These are phyloP conservation scores for Akebia trifoliata DNA, from an alignment of 164 flowering plant species.

Conservation along the genomic window DNA sequence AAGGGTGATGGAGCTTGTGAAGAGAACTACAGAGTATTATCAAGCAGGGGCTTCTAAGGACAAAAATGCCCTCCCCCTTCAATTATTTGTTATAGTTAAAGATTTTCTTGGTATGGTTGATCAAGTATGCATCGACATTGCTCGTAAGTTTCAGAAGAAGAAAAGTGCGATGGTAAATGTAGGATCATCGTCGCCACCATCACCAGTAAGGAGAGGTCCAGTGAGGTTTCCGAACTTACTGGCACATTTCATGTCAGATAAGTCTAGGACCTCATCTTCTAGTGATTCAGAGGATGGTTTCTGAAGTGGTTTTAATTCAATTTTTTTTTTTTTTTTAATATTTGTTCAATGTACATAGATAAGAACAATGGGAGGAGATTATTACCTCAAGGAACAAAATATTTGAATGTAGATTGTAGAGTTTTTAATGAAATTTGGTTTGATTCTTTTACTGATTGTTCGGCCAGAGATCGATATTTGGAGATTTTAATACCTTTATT, in stretches of 20 bases:
- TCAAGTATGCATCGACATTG: constrained; percentile 50
- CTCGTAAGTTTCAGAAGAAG: constrained; percentile 46
- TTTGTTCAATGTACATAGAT: constrained; percentile 15
- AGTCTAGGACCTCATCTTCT: constrained; percentile 25
- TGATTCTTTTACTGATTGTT: neutral
- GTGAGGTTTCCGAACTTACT: constrained; percentile 44
- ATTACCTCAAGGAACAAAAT: neutral
- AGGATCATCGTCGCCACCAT: constrained; percentile 26
- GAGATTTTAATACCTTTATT: too few relatives aligned
- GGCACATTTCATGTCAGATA: constrained; percentile 40
- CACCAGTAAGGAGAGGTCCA: constrained; percentile 18
- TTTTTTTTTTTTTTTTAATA: neutral
- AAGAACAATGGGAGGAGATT: neutral
- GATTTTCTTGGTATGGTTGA: constrained; percentile 74
- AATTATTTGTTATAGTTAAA: constrained; percentile 59
- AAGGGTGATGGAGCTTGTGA: constrained; percentile 62
- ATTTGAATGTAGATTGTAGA: neutral
- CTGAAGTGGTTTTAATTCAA: constrained; percentile 6
- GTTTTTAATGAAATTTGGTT: neutral
- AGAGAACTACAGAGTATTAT: constrained; percentile 65
- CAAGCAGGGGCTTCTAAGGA: constrained; percentile 57
- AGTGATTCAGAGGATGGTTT: constrained; percentile 50
- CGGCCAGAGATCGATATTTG: too few relatives aligned
- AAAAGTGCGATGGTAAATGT: constrained; percentile 14
- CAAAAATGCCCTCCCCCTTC: constrained; percentile 36